A percentile compares a stretch with the other conserved stretches of the same genome.
Conservation (phyloP, 2,329 filamentous ascomycete genomes). For the Sporothrix dimorphospora region DNA sequence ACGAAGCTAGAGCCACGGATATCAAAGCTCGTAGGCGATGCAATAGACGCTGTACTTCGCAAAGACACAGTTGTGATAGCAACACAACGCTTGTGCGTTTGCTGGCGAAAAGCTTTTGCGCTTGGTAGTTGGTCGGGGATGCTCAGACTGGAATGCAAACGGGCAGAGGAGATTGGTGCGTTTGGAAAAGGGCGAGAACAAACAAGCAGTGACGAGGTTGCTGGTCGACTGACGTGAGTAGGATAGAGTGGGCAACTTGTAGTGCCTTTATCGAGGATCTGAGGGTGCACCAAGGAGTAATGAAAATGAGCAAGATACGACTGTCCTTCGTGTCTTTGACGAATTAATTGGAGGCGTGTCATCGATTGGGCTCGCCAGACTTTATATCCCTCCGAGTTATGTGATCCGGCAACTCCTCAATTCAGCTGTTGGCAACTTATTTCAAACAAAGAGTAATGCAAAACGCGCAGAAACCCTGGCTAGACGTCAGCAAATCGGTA, state of each 20-base stretch:
- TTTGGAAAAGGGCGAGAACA: background rate
- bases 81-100: slow-evolving; percentile 6
- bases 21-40: background rate
- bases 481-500: slow-evolving; percentile 1
- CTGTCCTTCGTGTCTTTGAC: background rate
- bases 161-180: background rate
- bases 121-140: background rate
- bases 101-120: background rate
- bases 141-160: background rate
- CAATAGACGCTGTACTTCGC: slow-evolving; percentile 18
- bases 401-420: background rate
- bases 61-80: slow-evolving; percentile 7
- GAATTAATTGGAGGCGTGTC: background rate
- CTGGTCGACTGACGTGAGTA: background rate
- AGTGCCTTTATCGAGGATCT: too few species aligned
- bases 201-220: background rate
- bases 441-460: background rate
- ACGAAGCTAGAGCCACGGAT: background rate
- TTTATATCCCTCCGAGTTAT: background rate
- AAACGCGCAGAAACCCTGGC: background rate
- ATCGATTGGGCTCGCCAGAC: slow-evolving; percentile 11
- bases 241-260: background rate
- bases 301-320: background rate
- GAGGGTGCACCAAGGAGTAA: background rate
- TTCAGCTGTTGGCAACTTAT: background rate